Percentiles rank a stretch among this genome's conserved stretches.
Conservation (phyloP, 1,284 basidiomycete genomes). For the Trichosporon ovoides region DNA sequence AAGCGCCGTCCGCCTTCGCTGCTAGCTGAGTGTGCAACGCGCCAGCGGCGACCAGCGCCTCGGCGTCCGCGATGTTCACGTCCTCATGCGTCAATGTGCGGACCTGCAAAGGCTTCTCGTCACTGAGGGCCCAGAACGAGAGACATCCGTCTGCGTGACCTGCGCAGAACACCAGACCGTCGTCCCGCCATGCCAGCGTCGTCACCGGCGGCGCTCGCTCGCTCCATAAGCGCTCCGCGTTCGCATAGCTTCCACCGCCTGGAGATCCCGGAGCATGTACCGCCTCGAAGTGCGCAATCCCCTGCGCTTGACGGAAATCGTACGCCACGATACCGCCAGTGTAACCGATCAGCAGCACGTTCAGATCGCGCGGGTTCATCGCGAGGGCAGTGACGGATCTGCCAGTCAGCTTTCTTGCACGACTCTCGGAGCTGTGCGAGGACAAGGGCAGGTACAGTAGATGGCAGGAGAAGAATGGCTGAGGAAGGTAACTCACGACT, state of each 20-base stretch:
- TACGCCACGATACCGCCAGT: slow-evolving; percentile 70
- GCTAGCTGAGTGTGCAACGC: slow-evolving; percentile 45
- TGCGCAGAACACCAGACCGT: slow-evolving; percentile 52
- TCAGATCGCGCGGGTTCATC: slow-evolving; percentile 73
- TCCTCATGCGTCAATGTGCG: slow-evolving; percentile 59
- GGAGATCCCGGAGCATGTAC: slow-evolving; percentile 70
- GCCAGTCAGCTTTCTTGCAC: background rate
- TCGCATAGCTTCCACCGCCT: slow-evolving; percentile 61
- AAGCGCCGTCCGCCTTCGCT: slow-evolving; percentile 22
- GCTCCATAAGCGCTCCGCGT: slow-evolving; percentile 58
- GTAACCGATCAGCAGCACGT: slow-evolving; percentile 74
- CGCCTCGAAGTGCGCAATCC: slow-evolving; percentile 62
- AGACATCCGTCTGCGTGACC: slow-evolving; percentile 77
- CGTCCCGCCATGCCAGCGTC: slow-evolving; percentile 61
- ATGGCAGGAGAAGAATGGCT: no score
- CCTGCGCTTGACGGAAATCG: slow-evolving; percentile 63
- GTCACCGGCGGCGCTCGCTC: slow-evolving; percentile 70
- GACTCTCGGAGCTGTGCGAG: no score
- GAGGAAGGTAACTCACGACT: background rate
- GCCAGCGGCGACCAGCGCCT: slow-evolving; percentile 47
- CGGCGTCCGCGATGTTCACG: slow-evolving; percentile 50
- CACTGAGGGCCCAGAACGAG: slow-evolving; percentile 77
- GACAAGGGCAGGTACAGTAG: no score
- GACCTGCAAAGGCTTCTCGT: slow-evolving; percentile 73
- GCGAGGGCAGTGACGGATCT: slow-evolving; percentile 43